Percentiles rank a stretch among this genome's conserved stretches.
Evolutionary conservation across 225 moss, liverwort and hornwort genomes (phyloP).

Genomic region (Marchantia polymorpha): DNA sequence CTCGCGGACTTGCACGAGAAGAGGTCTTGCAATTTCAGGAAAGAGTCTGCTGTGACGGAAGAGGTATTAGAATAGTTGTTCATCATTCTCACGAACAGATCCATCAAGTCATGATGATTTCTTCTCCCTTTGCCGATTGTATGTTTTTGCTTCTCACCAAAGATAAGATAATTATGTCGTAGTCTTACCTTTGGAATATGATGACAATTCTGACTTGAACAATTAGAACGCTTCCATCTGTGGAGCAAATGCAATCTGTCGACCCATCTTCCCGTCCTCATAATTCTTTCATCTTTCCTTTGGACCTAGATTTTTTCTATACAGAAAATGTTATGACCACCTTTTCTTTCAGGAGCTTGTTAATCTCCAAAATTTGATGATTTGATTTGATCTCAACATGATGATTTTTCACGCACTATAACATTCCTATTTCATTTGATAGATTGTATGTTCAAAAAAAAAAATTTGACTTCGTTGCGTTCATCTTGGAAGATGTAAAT

Average conservation of each 20-base stretch:
- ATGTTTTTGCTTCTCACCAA: conserved; percentile 46
- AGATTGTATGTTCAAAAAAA: conserved; percentile 47
- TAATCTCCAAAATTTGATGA: conserved; percentile 38
- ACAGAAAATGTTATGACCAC: neutral
- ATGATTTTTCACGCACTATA: conserved; percentile 34
- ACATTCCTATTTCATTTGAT: conserved; percentile 43
- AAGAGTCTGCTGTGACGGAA: no score
- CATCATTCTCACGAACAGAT: no score
- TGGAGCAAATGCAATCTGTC: neutral
- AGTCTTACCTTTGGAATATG: conserved; percentile 51
- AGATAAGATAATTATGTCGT: conserved; percentile 49
- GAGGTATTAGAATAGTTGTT: no score
- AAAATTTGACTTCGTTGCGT: conserved; percentile 35
- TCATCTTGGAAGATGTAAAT: conserved; percentile 30
- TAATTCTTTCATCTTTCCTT: no score
- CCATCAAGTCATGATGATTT: no score
- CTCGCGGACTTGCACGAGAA: no score
- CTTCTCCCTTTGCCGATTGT: conserved; percentile 18
- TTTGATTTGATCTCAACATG: conserved; percentile 42
- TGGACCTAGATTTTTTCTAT: neutral
- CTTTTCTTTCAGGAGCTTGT: conserved; percentile 17
- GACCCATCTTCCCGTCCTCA: neutral
- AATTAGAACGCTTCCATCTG: neutral
- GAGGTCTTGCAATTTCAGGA: no score
- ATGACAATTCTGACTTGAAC: conserved; percentile 48